Evolutionary conservation across 2,329 filamentous ascomycete species (phyloP), one percentile per base, ranked within the genome.

Genomic region (Ceratocystis eucalypticola): DNA sequence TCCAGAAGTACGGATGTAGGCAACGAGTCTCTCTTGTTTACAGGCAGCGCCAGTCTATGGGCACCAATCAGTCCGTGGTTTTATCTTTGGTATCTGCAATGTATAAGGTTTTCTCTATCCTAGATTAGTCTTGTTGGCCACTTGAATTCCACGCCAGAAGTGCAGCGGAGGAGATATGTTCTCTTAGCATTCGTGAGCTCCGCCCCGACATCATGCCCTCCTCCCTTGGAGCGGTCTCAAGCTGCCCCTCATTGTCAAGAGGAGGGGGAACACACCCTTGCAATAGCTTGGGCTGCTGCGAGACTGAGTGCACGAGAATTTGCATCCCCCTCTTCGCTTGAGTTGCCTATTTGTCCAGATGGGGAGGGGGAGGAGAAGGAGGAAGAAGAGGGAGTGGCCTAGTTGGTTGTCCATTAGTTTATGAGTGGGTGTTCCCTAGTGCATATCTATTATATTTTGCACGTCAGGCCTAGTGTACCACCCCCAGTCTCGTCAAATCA

Each of bases 251-350:
- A 57, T 57, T 30, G 48, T 10, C 5, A 33, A 59, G 17, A 37
- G n/a, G 48, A 10, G 48, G 25, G 7, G 25, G 25, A n/a, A 17
- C 30, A 59, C n/a, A 22, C 15, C 15, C 30, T 17, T 59, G 28
- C 28, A 41, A 59, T 37, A n/a, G 37, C 28, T 59, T 59, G 28
- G 55, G 17, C 17, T n/a, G 8, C 30, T 57, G 22, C 12, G 53
- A 25, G 3, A 30, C 12, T 33, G 22, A 37, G 25, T 33, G 30
- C 55, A 33, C 55, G 55, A 30, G 28, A 37, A n/a, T 59, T 59
- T 59, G 55, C 55, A 59, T 59, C 28, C 28, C 17, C 25, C 55
- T 59, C 28, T 37, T 59, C 55, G 55, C 55, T 59, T 59, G 28
- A 17, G 22, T 53, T 53, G n/a, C 17, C 48, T 50, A 50, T 50